Evolutionary conservation across 306 rosid genomes (phyloP).

Genomic region (Pueraria montana): DNA sequence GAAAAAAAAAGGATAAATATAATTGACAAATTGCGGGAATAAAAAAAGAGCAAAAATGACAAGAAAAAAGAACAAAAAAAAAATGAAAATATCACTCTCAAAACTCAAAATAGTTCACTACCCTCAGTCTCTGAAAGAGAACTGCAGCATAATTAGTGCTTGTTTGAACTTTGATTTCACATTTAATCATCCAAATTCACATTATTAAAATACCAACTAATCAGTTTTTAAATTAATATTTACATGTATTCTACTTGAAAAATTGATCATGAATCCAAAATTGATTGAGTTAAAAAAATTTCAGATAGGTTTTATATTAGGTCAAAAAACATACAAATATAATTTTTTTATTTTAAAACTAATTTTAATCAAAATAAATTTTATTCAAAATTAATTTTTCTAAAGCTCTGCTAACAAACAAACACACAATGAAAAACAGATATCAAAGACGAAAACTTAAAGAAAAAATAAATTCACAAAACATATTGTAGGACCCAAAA

Average conservation of each 20-base stretch:
- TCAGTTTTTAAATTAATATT: neutral
- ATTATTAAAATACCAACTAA: neutral
- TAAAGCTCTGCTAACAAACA: neutral
- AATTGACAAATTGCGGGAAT: neutral
- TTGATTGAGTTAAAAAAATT: neutral
- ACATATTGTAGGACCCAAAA: neutral
- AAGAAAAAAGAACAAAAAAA: neutral
- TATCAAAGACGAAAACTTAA: neutral
- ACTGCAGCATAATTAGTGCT: neutral
- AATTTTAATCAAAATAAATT: too few species aligned
- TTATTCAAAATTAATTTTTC: too few species aligned
- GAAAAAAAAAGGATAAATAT: constrained; percentile 3
- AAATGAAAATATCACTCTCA: neutral
- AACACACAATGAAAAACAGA: neutral
- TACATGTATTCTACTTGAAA: neutral
- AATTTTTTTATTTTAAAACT: neutral
- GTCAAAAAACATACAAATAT: neutral
- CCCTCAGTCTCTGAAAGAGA: neutral
- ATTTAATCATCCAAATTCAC: neutral
- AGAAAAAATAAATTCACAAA: neutral
- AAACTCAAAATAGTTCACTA: constrained; percentile 10
- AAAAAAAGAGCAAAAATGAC: neutral
- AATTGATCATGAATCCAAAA: neutral
- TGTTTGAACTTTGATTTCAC: neutral
- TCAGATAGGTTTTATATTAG: neutral